Evolutionary conservation across 148 eudicot genomes (phyloP).

Genomic region (Limonium bicolor): DNA sequence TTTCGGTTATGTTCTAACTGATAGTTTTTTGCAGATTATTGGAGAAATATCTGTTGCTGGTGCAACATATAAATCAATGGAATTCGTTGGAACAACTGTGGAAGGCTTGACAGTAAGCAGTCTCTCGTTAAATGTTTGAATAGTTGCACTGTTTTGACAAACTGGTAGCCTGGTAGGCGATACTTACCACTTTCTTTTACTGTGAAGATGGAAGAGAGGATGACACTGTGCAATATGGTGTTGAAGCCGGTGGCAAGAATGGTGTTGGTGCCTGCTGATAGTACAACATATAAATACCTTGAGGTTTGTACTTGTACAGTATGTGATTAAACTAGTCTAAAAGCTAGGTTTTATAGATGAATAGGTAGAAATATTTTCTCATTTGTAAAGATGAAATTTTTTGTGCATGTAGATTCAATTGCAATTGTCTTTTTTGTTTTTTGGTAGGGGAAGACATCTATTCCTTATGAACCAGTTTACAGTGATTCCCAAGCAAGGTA

Average conservation of each 20-base stretch:
- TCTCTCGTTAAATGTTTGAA: background rate
- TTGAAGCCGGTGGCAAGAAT: constrained; percentile 99
- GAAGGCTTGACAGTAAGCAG: constrained; percentile 69
- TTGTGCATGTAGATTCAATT: too few relatives aligned
- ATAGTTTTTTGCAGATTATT: constrained; percentile 47
- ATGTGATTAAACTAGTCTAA: too few relatives aligned
- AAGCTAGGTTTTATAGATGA: too few relatives aligned
- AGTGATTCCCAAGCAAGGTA: constrained; percentile 94
- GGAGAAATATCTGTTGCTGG: constrained; percentile 98
- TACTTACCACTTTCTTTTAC: background rate
- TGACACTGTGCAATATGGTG: constrained; percentile 99
- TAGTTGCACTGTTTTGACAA: background rate
- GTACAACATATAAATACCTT: constrained; percentile 74
- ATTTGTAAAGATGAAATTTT: too few relatives aligned
- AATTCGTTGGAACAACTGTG: constrained; percentile 88
- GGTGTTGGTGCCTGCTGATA: constrained; percentile 87
- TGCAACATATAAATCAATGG: constrained; percentile 97
- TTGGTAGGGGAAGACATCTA: constrained; percentile 64
- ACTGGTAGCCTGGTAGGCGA: too few relatives aligned
- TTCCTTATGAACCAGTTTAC: constrained; percentile 80
- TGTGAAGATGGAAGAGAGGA: constrained; percentile 91
- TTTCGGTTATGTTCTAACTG: background rate
- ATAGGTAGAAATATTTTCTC: too few relatives aligned
- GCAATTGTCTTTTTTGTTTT: too few relatives aligned
- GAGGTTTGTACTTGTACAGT: constrained; percentile 73